Base-by-base conservation (phyloP, 805 yeast species). In the Yarrowia alimentaria region DNA sequence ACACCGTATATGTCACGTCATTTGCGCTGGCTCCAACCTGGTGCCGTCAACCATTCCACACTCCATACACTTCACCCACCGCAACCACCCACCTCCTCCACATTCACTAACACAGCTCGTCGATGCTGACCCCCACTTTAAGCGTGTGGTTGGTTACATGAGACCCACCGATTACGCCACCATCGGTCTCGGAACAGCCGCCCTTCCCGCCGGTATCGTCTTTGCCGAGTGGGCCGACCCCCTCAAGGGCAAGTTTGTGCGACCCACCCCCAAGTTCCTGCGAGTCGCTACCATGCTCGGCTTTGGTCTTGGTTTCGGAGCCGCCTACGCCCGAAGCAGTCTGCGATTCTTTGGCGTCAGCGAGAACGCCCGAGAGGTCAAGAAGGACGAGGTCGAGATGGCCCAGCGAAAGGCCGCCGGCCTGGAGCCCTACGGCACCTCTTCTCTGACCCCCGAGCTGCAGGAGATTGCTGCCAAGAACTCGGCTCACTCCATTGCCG, bases 91-190 rank as follows among this genome's bases (percentile, higher is more conserved):
- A n/a, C n/a, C n/a, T n/a, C n/a, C n/a, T n/a, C n/a, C n/a, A n/a
- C 10, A 8, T 8, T 2, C 20, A 17, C 50, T 43, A 43, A 43
- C 50, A 19, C 24, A 76, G 78, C 60, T 75, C 51, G 87, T 86
- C 60, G 95, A 86, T 64, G 73, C 77, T 47, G 95, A 86, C 64
- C 95, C 95, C 22, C 80, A 80, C 57, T 84, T 86, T 68, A 61
- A 65, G 29, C 74, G 85, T 54, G 95, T 87, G 22, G 80, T 86
- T 11, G 69, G 79, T 35, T 87, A 81, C 69, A 78, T 85, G 69
- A 76, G 95, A 63, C 65, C 76, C 16, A 71, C 81, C 11, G 95
- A 86, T 68, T 78, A 77, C 60, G 75, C 71, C 6, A 64, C 71
- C 14, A 66, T 79, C 73, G 77, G 71, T 4, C 66, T 67, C 6